Evolutionary conservation across 2,329 filamentous ascomycete species (phyloP), one percentile per base, ranked within the genome.

Genomic region (Aureobasidium sp.): DNA sequence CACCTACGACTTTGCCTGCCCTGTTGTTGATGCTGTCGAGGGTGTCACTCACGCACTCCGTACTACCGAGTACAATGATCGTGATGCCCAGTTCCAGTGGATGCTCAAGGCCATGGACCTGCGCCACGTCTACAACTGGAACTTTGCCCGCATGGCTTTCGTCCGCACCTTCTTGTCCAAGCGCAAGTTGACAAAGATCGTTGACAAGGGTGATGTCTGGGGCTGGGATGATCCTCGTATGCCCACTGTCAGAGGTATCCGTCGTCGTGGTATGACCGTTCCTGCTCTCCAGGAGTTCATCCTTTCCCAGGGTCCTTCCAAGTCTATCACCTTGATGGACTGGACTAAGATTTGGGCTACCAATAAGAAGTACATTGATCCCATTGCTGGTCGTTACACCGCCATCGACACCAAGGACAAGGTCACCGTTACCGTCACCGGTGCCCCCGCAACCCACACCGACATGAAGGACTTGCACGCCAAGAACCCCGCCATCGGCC

Each of bases 171-270:
- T 91, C 73, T 78, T 92, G 25, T 91, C 88, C 61, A 92, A 92
- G 80, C 85, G 89, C 64, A 92, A 92, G 78, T 81, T 92, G 47
- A 88, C 88, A 64, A 90, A 89, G 78, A 83, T 92, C 32, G 89
- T 92, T 52, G 87, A 91, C 59, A 79, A 83, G 34, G 87, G 86
- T 61, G 81, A 82, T 61, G 89, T 92, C 45, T 87, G 83, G 80
- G 89, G 89, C 65, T 92, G 89, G 89, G 88, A 92, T 66, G 93
- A 97, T 69, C 93, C 93, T 13, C 84, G 93, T 39, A 80, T 97
- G 6, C 96, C 90, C 76, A 96, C 92, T 1, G 79, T 97, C 21
- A 91, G 93, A 63, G 91, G 85, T 1, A 84, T 97, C 54, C 87
- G 90, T 62, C 81, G 89, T 63, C 84, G 89, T 42, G 89, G 89